Percentiles rank a stretch among this genome's conserved stretches.
These are phyloP conservation scores for Nakazawaea ishiwadae DNA, from an alignment of 805 yeast species.

Conservation along the genomic window DNA sequence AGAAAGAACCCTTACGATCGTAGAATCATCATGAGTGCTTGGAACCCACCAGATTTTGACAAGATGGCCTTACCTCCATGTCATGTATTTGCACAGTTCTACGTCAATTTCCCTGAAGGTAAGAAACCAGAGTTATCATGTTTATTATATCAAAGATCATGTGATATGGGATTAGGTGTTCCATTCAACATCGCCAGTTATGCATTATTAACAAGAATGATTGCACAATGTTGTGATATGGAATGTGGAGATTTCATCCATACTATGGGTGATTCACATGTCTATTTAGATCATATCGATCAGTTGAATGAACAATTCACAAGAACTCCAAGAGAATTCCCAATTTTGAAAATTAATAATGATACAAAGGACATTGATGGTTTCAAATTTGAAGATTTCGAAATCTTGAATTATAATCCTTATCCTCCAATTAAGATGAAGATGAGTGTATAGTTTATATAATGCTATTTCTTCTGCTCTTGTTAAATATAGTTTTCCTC, in stretches of 20 bases:
- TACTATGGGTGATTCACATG: constrained; percentile 96
- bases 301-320: constrained; percentile 77
- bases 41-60: constrained; percentile 96
- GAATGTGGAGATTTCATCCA: constrained; percentile 95
- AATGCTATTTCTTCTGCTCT: constrained; percentile 15
- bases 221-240: constrained; percentile 92
- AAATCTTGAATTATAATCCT: constrained; percentile 74
- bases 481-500: constrained; percentile 10
- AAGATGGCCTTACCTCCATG: constrained; percentile 99
- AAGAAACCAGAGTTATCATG: constrained; percentile 73
- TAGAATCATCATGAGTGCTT: constrained; percentile 90
- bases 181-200: constrained; percentile 98
- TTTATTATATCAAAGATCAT: constrained; percentile 91
- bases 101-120: constrained; percentile 74
- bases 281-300: constrained; percentile 88
- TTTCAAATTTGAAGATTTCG: constrained; percentile 85
- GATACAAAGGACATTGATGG: constrained; percentile 75
- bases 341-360: constrained; percentile 68
- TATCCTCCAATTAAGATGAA: constrained; percentile 86
- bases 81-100: constrained; percentile 94
- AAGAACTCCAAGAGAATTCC: constrained; percentile 77
- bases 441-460: constrained; percentile 74
- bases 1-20: constrained; percentile 92
- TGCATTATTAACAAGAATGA: constrained; percentile 88
- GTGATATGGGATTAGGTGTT: constrained; percentile 99